phyloP scores from a whole-genome alignment of 805 yeast species.

The Ogataea dorogensis region DNA sequence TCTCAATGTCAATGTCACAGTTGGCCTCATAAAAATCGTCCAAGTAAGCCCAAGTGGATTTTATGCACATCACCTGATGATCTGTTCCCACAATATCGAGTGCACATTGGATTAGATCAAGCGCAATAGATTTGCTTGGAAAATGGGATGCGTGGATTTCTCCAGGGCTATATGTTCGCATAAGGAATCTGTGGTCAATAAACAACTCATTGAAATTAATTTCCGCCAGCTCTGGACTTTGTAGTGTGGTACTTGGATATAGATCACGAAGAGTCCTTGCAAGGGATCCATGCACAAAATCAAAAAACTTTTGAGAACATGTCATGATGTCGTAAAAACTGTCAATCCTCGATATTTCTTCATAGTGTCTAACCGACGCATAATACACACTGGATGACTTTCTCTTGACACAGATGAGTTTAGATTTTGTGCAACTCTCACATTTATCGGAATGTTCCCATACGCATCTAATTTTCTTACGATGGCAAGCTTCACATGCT shows the following conservation, averaged over 20 bases:
- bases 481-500: conserved; percentile 10
- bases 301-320: conserved; percentile 8
- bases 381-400: conserved; percentile 3
- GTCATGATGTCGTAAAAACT: conserved; percentile 1
- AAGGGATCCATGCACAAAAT: conserved; percentile 3
- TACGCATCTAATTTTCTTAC: conserved; percentile 6
- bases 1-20: conserved; percentile 2
- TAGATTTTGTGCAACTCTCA: background rate
- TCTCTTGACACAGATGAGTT: conserved; percentile 4
- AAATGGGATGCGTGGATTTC: background rate
- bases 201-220: conserved; percentile 11
- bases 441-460: conserved; percentile 2
- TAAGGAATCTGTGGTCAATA: conserved; percentile 8
- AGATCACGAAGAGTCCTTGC: background rate
- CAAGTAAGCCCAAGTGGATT: conserved; percentile 5
- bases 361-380: background rate
- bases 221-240: background rate
- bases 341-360: background rate
- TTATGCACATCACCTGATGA: conserved; percentile 9
- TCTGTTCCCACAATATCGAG: conserved; percentile 6
- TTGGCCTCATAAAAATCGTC: conserved; percentile 2
- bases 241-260: background rate
- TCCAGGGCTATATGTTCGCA: background rate
- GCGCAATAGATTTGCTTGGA: conserved; percentile 3
- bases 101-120: conserved; percentile 3